phyloP scores from a whole-genome alignment of 495 filamentous ascomycete genomes.

The Aspergillus heteromorphus region DNA sequence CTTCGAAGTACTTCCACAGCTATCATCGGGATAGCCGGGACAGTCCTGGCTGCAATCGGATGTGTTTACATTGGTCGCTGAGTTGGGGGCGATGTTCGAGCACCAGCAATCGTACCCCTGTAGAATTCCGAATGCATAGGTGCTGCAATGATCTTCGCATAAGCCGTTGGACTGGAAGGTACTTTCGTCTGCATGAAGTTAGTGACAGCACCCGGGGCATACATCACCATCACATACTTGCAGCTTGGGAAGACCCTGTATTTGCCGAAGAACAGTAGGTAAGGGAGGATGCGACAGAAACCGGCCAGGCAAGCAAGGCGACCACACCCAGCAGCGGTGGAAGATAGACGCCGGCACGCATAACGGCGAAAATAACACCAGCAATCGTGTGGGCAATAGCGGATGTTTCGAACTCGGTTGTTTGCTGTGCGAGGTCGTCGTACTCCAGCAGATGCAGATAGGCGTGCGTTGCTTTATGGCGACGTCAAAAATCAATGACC shows the following conservation, averaged over 20 bases:
- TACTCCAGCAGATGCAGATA: neutral
- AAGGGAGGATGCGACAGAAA: slow-evolving; percentile 17
- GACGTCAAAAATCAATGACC: neutral
- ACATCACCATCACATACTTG: slow-evolving; percentile 20
- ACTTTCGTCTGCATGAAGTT: slow-evolving; percentile 36
- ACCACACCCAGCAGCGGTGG: slow-evolving; percentile 13
- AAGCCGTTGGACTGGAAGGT: slow-evolving; percentile 63
- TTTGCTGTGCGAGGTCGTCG: neutral
- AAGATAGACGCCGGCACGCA: slow-evolving; percentile 15
- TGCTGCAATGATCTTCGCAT: slow-evolving; percentile 50
- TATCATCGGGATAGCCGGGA: slow-evolving; percentile 61
- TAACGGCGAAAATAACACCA: slow-evolving; percentile 5
- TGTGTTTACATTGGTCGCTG: slow-evolving; percentile 27
- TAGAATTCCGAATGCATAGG: slow-evolving; percentile 64
- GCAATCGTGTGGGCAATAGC: neutral
- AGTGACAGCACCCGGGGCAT: slow-evolving; percentile 3
- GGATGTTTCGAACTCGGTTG: neutral
- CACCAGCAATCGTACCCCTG: slow-evolving; percentile 69
- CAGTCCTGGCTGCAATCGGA: slow-evolving; percentile 53
- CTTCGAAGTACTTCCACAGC: slow-evolving; percentile 52
- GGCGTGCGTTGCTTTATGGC: neutral
- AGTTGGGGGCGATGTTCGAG: slow-evolving; percentile 59
- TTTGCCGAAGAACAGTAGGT: slow-evolving; percentile 42
- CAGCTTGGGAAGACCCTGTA: slow-evolving; percentile 30
- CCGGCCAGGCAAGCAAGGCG: slow-evolving; percentile 17